Evolutionary conservation across 257 asterid species (phyloP).

Genomic region (Petunia axillaris): DNA sequence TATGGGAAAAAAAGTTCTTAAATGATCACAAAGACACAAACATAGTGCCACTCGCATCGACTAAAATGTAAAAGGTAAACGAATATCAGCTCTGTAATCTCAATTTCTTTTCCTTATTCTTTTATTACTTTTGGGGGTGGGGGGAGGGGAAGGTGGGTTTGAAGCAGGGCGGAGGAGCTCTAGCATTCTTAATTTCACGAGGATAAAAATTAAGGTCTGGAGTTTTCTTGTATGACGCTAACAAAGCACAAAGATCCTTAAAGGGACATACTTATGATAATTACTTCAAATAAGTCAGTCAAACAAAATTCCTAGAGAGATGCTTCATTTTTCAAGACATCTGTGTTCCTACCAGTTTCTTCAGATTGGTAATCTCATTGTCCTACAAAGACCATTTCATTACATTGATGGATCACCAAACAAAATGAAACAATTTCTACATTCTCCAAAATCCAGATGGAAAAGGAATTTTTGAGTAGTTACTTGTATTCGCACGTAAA

Average conservation of each 20-base stretch:
- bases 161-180: neutral
- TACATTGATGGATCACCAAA: neutral
- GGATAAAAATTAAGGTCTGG: neutral
- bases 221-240: neutral
- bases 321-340: neutral
- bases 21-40: neutral
- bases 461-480: slow-evolving; percentile 30
- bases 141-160: neutral
- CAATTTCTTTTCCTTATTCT: neutral
- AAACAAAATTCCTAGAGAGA: neutral
- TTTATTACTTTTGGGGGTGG: neutral
- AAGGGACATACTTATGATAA: neutral
- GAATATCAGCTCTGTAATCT: neutral
- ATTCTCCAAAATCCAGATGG: neutral
- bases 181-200: neutral
- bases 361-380: neutral
- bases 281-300: neutral
- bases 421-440: neutral
- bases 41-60: neutral
- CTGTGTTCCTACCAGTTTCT: neutral
- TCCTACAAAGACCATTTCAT: neutral
- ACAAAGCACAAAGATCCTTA: neutral
- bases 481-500: slow-evolving; percentile 92
- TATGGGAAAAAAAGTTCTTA: neutral
- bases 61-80: slow-evolving; percentile 6